These are phyloP conservation scores for Euphorbia peplus DNA, from an alignment of 345 rosid genomes.

Conservation along the genomic window DNA sequence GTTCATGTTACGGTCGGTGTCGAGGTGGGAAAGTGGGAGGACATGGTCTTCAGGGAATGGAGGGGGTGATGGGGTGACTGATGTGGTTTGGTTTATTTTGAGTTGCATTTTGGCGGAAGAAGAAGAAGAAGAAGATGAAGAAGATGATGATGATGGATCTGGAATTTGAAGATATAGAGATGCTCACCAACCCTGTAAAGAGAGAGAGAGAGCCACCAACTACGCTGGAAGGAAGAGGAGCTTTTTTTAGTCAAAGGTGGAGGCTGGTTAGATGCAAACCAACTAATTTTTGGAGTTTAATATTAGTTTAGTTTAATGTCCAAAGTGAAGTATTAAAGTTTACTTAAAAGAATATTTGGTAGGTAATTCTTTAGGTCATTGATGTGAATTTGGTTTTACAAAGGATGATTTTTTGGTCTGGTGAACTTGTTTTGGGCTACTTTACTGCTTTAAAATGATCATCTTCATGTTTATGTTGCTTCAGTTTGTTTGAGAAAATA, in stretches of 20 bases:
- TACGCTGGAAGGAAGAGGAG: neutral
- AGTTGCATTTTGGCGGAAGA: constrained; percentile 52
- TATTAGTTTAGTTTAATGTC: too few species aligned
- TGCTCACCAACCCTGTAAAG: neutral
- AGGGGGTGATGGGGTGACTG: constrained; percentile 42
- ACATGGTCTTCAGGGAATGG: constrained; percentile 49
- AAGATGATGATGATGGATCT: neutral
- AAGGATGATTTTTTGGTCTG: neutral
- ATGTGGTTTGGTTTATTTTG: constrained; percentile 42
- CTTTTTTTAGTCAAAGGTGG: neutral
- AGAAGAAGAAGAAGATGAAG: too few species aligned
- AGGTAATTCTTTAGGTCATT: constrained; percentile 16
- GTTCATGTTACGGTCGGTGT: constrained; percentile 60
- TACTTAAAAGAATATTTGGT: too few species aligned
- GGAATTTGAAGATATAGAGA: neutral
- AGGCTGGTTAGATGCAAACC: too few species aligned
- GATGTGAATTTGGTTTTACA: neutral
- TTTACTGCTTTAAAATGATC: neutral
- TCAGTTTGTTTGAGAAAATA: neutral
- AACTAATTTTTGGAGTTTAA: too few species aligned
- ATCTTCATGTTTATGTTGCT: neutral
- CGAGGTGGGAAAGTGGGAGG: constrained; percentile 68
- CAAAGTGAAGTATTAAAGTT: too few species aligned
- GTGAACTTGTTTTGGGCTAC: neutral
- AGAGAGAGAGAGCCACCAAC: constrained; percentile 14